Evolutionary conservation across 1,139 yeast species (phyloP).

Genomic region (Scheffersomyces insectosa): DNA sequence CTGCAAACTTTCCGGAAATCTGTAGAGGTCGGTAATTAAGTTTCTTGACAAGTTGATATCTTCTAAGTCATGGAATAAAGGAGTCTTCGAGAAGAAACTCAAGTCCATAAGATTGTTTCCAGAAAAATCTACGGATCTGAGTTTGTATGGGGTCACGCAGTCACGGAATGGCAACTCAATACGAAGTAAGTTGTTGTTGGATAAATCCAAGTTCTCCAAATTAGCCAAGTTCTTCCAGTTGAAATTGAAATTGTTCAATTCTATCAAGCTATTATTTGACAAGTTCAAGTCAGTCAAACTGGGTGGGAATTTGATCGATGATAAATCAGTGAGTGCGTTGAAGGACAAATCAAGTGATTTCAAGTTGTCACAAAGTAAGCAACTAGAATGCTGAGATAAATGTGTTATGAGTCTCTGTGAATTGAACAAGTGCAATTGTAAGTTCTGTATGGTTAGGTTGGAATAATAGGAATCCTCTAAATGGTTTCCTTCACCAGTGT

Average conservation of each 20-base stretch:
- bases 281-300: conserved; percentile 17
- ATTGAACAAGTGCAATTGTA: conserved; percentile 14
- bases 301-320: conserved; percentile 8
- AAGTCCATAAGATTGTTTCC: conserved; percentile 20
- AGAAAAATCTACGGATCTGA: conserved; percentile 15
- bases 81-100: conserved; percentile 2
- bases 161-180: conserved; percentile 3
- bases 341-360: conserved; percentile 23
- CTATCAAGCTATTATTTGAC: conserved; percentile 22
- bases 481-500: conserved; percentile 2
- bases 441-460: conserved; percentile 9
- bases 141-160: not conserved
- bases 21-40: conserved; percentile 14
- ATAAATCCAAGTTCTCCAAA: conserved; percentile 21
- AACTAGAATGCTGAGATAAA: conserved; percentile 5
- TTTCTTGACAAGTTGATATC: conserved; percentile 25
- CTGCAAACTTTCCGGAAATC: conserved; percentile 14
- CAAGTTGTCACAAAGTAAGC: conserved; percentile 11
- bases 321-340: conserved; percentile 18
- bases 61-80: conserved; percentile 13
- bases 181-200: conserved; percentile 22
- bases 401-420: conserved; percentile 11
- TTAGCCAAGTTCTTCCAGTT: conserved; percentile 7
- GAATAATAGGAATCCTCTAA: not conserved
- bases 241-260: conserved; percentile 10